These are phyloP conservation scores for Lachancea thermotolerans DNA, from an alignment of 805 yeast species.

Conservation along the genomic window DNA sequence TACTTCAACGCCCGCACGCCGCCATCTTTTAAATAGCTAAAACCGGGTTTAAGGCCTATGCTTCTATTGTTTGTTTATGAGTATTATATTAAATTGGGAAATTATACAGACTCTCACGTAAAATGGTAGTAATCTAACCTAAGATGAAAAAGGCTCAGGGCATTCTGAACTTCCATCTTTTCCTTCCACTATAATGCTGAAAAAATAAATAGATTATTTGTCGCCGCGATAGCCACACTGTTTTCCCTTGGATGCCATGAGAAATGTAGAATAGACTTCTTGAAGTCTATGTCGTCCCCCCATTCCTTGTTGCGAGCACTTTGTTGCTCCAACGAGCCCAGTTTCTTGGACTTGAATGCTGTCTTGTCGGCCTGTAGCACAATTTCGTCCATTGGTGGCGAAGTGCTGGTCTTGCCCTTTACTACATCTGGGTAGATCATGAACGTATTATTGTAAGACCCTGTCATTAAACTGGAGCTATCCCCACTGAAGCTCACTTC, in stretches of 20 bases:
- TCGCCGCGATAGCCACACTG: constrained; percentile 96
- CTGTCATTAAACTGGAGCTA: constrained; percentile 87
- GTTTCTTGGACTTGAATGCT: constrained; percentile 64
- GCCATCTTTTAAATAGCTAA: too few relatives aligned
- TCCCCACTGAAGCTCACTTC: constrained; percentile 95
- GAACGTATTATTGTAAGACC: constrained; percentile 93
- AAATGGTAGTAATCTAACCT: constrained; percentile 1
- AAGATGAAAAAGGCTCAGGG: neutral
- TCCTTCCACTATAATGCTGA: constrained; percentile 49
- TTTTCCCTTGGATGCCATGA: constrained; percentile 99
- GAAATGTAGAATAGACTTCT: constrained; percentile 86
- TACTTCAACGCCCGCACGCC: too few relatives aligned
- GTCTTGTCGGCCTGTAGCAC: constrained; percentile 96
- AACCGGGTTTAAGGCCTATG: too few relatives aligned
- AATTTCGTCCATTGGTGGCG: constrained; percentile 44
- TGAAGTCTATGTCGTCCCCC: constrained; percentile 81
- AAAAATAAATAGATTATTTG: constrained; percentile 85
- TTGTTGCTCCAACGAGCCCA: constrained; percentile 36
- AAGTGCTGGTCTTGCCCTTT: constrained; percentile 16
- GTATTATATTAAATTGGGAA: constrained; percentile 1
- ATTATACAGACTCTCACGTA: constrained; percentile 6
- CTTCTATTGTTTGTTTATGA: neutral
- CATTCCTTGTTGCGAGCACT: constrained; percentile 39
- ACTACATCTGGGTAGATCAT: constrained; percentile 90
- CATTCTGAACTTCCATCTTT: neutral